Evolutionary conservation across 345 rosid genomes (phyloP).

Genomic region (Eucalyptus pauciflora): DNA sequence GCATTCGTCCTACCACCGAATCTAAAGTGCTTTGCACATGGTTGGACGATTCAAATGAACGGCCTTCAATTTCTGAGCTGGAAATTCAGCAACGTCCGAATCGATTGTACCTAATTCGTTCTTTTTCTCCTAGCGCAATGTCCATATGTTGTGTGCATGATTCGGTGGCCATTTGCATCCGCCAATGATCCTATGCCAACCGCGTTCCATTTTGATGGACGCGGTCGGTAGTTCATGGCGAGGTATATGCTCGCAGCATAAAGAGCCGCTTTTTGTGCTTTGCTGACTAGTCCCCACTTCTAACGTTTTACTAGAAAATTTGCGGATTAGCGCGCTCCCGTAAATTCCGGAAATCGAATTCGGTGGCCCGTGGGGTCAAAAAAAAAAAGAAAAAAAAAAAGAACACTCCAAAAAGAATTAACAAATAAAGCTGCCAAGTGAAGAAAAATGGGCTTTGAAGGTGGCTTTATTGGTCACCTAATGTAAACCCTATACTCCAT

Average conservation of each 20-base stretch:
- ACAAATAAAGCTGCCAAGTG: not conserved
- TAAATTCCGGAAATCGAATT: not conserved
- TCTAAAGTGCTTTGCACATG: not conserved
- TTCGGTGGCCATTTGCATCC: not conserved
- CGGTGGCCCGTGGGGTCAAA: not conserved
- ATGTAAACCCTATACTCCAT: not conserved
- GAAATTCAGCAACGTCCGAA: not conserved
- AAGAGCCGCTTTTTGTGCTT: not conserved
- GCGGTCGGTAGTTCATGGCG: not conserved
- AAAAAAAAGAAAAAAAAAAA: not conserved
- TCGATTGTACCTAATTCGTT: not conserved
- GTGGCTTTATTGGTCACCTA: not conserved
- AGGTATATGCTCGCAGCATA: not conserved
- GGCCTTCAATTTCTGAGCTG: rapidly evolving
- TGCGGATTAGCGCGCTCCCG: not conserved
- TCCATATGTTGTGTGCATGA: not conserved
- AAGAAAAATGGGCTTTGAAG: not conserved
- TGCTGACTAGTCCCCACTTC: not conserved
- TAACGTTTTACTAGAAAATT: not conserved
- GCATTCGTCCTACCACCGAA: rapidly evolving
- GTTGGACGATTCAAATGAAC: not conserved
- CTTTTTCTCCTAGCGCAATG: not conserved
- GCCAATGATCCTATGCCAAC: not conserved
- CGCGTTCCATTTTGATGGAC: not conserved
- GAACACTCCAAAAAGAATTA: not conserved